These are phyloP conservation scores for Phymatotrichopsis omnivora DNA, from an alignment of 2,329 filamentous ascomycete genomes.

Conservation along the genomic window DNA sequence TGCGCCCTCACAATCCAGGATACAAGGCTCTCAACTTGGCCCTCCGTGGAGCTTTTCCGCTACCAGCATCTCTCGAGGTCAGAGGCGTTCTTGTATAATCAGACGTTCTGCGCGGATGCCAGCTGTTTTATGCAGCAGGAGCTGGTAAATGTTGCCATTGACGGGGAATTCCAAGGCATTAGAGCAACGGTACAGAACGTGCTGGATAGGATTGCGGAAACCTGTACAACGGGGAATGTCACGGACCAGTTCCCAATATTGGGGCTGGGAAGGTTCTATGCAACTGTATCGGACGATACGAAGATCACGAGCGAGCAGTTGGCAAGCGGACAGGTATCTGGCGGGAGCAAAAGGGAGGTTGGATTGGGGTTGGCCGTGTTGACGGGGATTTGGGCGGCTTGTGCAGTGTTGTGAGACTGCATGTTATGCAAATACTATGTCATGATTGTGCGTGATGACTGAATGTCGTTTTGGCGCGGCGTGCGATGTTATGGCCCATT, in stretches of 20 bases:
- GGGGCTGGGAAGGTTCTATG: slow-evolving; percentile 13
- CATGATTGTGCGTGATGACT: no score
- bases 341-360: no score
- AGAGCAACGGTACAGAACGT: slow-evolving; percentile 7
- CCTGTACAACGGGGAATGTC: slow-evolving; percentile 14
- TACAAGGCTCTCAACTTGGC: slow-evolving; percentile 8
- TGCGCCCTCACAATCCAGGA: slow-evolving; percentile 11
- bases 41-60: slow-evolving; percentile 11
- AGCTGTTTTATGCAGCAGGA: slow-evolving; percentile 22
- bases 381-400: no score
- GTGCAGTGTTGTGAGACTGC: no score
- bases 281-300: slow-evolving; percentile 7
- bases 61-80: slow-evolving; percentile 9
- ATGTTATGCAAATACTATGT: no score
- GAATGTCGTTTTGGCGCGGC: no score
- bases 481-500: no score
- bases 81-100: slow-evolving; percentile 12
- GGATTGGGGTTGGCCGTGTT: no score
- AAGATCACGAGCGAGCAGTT: no score
- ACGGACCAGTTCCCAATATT: slow-evolving; percentile 17
- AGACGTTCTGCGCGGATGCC: slow-evolving; percentile 15
- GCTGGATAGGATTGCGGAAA: slow-evolving; percentile 1
- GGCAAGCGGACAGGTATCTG: no score
- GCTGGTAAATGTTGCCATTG: slow-evolving; percentile 4
- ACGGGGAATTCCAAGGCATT: slow-evolving; percentile 9